These are phyloP conservation scores for Pythium scleroteichum DNA, from an alignment of 352 stramenopile species.

Conservation along the genomic window DNA sequence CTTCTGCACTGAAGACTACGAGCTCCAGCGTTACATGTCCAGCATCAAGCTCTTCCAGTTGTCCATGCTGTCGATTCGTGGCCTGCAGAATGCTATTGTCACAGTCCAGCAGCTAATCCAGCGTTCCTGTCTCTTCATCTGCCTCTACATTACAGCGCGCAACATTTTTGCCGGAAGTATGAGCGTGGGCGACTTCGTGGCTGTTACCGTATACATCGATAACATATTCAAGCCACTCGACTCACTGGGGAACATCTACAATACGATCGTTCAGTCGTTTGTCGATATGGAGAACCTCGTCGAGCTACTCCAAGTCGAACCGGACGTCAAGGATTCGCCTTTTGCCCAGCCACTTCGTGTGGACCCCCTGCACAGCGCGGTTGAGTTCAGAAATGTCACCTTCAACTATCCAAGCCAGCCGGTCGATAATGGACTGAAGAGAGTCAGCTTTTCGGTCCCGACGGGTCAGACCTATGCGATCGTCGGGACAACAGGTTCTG, in stretches of 20 bases:
- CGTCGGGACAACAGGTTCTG: conserved; percentile 90
- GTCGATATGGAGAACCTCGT: conserved; percentile 97
- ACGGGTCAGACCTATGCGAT: conserved; percentile 91
- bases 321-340: conserved; percentile 89
- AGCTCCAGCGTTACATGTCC: conserved; percentile 74
- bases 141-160: conserved; percentile 63
- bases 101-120: conserved; percentile 94
- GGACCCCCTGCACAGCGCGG: conserved; percentile 40
- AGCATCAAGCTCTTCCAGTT: conserved; percentile 90
- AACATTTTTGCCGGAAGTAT: conserved; percentile 52
- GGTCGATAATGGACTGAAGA: conserved; percentile 83
- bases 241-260: conserved; percentile 96
- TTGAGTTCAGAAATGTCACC: conserved; percentile 92
- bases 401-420: conserved; percentile 93
- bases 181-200: conserved; percentile 95
- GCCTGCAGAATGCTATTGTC: conserved; percentile 92
- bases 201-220: conserved; percentile 92
- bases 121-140: conserved; percentile 72
- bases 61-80: conserved; percentile 88
- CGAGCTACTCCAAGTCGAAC: conserved; percentile 92
- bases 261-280: conserved; percentile 95
- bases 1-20: conserved; percentile 94
- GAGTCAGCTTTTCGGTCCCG: conserved; percentile 65
- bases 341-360: conserved; percentile 61
- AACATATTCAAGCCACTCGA: conserved; percentile 97